A percentile compares a stretch with the other conserved stretches of the same genome.
Evolutionary conservation across 2,329 filamentous ascomycete genomes (phyloP).

Genomic region (Fusarium neocosmosporiellum): DNA sequence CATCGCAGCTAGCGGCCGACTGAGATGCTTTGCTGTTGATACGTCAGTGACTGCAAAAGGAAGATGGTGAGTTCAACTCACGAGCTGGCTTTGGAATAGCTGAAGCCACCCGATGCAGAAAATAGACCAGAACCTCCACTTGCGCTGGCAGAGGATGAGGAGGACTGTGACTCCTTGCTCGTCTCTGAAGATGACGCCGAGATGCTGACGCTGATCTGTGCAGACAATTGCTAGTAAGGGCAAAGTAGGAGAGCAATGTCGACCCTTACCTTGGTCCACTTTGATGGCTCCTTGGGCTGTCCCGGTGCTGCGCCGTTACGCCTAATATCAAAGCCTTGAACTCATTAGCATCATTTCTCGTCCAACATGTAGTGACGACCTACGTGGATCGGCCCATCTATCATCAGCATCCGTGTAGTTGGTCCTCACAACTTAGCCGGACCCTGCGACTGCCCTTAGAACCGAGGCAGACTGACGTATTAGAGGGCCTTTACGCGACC

Average conservation of each 20-base stretch:
- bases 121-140: background rate
- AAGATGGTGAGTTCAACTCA: background rate
- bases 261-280: background rate
- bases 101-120: background rate
- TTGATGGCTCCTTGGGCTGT: background rate
- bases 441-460: too few relatives aligned
- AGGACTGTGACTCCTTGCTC: background rate
- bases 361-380: background rate
- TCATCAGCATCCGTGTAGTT: background rate
- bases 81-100: background rate
- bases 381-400: background rate
- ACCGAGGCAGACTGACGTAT: too few relatives aligned
- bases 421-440: background rate
- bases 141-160: background rate
- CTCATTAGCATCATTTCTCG: background rate
- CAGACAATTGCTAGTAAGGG: background rate
- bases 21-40: background rate
- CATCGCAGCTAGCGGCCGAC: background rate
- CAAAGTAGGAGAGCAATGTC: background rate
- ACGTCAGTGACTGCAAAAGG: background rate
- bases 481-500: too few relatives aligned
- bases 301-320: background rate
- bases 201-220: background rate
- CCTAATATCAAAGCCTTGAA: background rate
- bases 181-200: background rate